Conservation (phyloP, 768 basidiomycete genomes). For the Suillus weaverae region DNA sequence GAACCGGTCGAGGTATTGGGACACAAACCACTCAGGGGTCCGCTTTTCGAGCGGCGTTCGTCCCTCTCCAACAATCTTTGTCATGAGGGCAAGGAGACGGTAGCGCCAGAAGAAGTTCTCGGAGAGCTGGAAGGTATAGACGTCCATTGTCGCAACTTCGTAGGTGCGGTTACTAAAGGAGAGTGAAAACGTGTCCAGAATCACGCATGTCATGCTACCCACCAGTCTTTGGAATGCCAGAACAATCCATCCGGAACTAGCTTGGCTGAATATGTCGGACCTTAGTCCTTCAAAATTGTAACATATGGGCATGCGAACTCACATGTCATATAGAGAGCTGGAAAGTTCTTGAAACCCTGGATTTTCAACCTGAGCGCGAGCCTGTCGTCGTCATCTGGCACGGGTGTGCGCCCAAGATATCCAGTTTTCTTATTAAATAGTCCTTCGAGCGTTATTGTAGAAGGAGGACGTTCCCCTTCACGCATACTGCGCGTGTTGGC, state of each 20-base stretch:
- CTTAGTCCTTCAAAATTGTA: neutral
- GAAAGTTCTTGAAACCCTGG: conserved; percentile 40
- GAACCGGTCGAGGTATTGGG: conserved; percentile 37
- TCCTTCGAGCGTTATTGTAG: conserved; percentile 34
- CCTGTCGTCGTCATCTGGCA: conserved; percentile 13
- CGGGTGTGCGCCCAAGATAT: conserved; percentile 8
- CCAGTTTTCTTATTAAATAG: conserved; percentile 31
- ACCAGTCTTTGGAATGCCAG: conserved; percentile 33
- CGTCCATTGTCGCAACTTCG: conserved; percentile 47
- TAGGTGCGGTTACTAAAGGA: conserved; percentile 42
- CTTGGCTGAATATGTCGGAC: conserved; percentile 21
- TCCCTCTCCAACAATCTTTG: conserved; percentile 39
- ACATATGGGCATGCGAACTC: conserved; percentile 9
- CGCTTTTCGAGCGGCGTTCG: conserved; percentile 37
- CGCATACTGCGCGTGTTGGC: conserved; percentile 31
- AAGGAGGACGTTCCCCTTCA: conserved; percentile 19
- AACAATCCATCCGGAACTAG: conserved; percentile 31
- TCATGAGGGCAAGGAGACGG: conserved; percentile 47
- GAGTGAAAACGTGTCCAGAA: conserved; percentile 6
- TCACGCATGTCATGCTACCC: conserved; percentile 8
- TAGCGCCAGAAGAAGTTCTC: conserved; percentile 53
- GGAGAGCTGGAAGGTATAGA: conserved; percentile 41
- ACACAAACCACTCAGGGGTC: conserved; percentile 51
- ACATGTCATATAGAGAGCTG: conserved; percentile 44
- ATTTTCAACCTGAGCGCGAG: conserved; percentile 41